These are phyloP conservation scores for Neocucurbitaria cava DNA, from an alignment of 2,329 filamentous ascomycete genomes.

Conservation along the genomic window DNA sequence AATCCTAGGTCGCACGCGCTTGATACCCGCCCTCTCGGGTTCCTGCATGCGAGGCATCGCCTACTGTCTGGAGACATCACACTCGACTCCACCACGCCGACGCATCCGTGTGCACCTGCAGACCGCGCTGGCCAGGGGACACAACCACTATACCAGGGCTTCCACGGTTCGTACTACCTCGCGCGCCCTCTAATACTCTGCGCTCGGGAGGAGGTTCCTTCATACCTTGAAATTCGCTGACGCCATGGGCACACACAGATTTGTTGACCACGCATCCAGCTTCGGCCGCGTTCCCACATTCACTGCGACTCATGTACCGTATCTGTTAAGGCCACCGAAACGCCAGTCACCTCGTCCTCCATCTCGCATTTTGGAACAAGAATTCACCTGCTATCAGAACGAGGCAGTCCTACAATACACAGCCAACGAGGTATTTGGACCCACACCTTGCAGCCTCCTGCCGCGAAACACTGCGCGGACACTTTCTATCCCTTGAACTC, in stretches of 20 bases:
- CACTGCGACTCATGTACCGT: slow-evolving; percentile 37
- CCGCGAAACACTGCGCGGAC: background rate
- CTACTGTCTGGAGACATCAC: slow-evolving; percentile 23
- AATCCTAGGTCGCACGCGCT: slow-evolving; percentile 29
- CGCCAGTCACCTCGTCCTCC: slow-evolving; percentile 23
- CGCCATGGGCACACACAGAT: slow-evolving; percentile 41
- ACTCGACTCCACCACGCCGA: slow-evolving; percentile 35
- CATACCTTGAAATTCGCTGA: slow-evolving; percentile 32
- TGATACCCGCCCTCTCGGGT: slow-evolving; percentile 18
- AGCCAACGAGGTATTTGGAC: slow-evolving; percentile 36
- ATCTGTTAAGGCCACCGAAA: slow-evolving; percentile 24
- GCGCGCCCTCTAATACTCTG: slow-evolving; percentile 30
- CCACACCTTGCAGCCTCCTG: slow-evolving; percentile 9
- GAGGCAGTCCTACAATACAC: slow-evolving; percentile 24
- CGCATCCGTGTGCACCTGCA: slow-evolving; percentile 42
- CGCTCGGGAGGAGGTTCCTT: slow-evolving; percentile 10
- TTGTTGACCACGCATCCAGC: slow-evolving; percentile 21
- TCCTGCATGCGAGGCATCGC: slow-evolving; percentile 27
- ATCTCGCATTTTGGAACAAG: slow-evolving; percentile 20
- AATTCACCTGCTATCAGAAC: slow-evolving; percentile 19
- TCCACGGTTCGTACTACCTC: slow-evolving; percentile 45
- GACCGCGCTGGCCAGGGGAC: slow-evolving; percentile 34
- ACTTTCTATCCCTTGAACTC: slow-evolving; percentile 2
- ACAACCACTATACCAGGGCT: slow-evolving; percentile 29
- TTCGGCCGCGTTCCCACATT: slow-evolving; percentile 14